phyloP scores from a whole-genome alignment of 495 filamentous ascomycete genomes.

The Opeltia flavorubescens region DNA sequence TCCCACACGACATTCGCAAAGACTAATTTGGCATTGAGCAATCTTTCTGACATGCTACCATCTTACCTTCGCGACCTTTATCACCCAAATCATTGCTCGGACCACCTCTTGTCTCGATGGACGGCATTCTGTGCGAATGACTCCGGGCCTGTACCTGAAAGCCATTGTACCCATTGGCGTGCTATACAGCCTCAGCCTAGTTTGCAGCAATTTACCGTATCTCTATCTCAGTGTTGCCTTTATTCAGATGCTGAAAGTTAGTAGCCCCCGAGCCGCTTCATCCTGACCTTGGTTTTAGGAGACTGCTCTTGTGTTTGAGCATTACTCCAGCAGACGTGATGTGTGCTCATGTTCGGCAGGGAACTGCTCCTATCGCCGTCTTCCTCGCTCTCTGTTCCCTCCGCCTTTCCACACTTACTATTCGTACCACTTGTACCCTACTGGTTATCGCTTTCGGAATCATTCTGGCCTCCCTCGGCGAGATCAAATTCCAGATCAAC shows the following conservation, averaged over 20 bases:
- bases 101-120: conserved; percentile 54
- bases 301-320: too few species aligned
- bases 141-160: conserved; percentile 48
- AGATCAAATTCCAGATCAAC: conserved; percentile 54
- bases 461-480: conserved; percentile 56
- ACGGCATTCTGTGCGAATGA: conserved; percentile 55
- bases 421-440: conserved; percentile 49
- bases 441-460: conserved; percentile 61
- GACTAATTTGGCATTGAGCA: conserved; percentile 14
- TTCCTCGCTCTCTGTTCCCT: conserved; percentile 52
- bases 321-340: too few species aligned
- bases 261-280: too few species aligned
- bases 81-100: conserved; percentile 58
- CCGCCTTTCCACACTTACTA: conserved; percentile 44
- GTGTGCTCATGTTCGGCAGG: too few species aligned
- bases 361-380: conserved; percentile 52
- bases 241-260: conserved; percentile 72
- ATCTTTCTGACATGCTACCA: conserved; percentile 68
- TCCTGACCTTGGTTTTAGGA: conserved; percentile 16
- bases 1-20: not conserved
- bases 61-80: conserved; percentile 54
- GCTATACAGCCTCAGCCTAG: conserved; percentile 55
- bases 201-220: conserved; percentile 60
- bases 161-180: conserved; percentile 62
- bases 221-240: conserved; percentile 64